phyloP scores from a whole-genome alignment of 805 yeast genomes.

The Isabelozyma rhagii region DNA sequence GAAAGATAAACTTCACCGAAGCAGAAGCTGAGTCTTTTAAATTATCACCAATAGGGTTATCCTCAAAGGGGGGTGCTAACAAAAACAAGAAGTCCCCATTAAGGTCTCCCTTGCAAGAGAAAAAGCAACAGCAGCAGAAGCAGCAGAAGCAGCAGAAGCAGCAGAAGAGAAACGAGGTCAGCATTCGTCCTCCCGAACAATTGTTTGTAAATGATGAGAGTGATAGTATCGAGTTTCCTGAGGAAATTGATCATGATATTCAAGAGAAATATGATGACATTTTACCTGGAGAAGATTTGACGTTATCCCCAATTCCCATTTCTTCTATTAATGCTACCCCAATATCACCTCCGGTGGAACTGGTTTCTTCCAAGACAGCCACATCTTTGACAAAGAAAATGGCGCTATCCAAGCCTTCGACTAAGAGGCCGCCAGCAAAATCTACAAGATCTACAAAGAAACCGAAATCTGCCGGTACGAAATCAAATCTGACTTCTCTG shows the following conservation, averaged over 20 bases:
- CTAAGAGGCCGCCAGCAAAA: constrained; percentile 3
- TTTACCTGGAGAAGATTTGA: constrained; percentile 3
- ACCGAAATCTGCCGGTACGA: not conserved
- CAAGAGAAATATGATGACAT: constrained; percentile 2
- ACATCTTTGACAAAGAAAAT: constrained; percentile 28
- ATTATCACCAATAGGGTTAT: constrained; percentile 24
- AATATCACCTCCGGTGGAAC: not conserved
- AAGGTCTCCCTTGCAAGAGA: constrained; percentile 26
- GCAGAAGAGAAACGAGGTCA: not conserved
- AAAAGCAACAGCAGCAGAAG: constrained; percentile 1
- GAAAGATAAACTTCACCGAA: constrained; percentile 34
- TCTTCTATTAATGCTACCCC: constrained; percentile 3
- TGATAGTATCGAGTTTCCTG: not conserved
- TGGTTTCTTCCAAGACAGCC: not conserved
- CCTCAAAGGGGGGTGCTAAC: constrained; percentile 14
- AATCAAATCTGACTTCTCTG: not conserved
- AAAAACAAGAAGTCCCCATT: constrained; percentile 26
- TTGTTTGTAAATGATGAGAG: constrained; percentile 9
- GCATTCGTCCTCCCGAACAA: not conserved
- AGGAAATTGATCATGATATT: constrained; percentile 20
- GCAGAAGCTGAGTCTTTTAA: constrained; percentile 29
- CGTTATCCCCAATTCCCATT: constrained; percentile 13
- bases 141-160: not conserved
- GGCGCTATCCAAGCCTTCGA: constrained; percentile 23
- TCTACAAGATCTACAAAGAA: not conserved